A percentile compares a stretch with the other conserved stretches of the same genome.
Conservation (phyloP, 345 rosid species). For the Sisymbrium irio region DNA sequence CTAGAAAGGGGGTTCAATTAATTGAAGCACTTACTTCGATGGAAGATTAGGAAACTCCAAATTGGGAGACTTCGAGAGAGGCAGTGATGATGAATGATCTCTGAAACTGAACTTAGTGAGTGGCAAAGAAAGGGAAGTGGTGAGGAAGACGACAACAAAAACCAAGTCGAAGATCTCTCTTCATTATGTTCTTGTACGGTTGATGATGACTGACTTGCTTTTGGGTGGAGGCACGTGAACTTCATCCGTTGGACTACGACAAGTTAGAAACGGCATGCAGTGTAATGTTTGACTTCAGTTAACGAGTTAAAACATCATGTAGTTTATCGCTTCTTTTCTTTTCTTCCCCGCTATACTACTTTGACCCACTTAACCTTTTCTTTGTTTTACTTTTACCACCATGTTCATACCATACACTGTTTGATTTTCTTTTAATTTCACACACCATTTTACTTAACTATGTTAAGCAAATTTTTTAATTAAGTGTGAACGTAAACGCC, state of each 20-base stretch:
- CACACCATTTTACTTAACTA: too few species aligned
- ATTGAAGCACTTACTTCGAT: not conserved
- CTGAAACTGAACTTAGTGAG: constrained; percentile 3
- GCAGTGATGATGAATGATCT: not conserved
- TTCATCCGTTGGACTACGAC: not conserved
- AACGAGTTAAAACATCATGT: not conserved
- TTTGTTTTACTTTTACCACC: not conserved
- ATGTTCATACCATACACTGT: not conserved
- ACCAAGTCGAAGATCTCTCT: not conserved
- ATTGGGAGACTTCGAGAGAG: not conserved
- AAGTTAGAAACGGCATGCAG: not conserved
- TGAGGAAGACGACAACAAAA: constrained; percentile 6
- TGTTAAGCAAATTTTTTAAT: too few species aligned
- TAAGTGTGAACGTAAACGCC: too few species aligned
- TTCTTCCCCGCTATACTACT: not conserved
- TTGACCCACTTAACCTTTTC: not conserved
- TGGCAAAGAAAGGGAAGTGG: not conserved
- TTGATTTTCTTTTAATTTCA: not conserved
- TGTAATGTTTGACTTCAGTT: not conserved
- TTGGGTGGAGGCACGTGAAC: constrained; percentile 3
- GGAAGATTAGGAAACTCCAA: constrained; percentile 1
- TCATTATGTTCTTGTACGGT: not conserved
- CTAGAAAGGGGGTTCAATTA: not conserved
- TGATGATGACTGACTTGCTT: not conserved
- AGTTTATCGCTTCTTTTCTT: not conserved